Conservation (phyloP, 2,329 filamentous ascomycete genomes). For the Ceratocystis ficicola region DNA sequence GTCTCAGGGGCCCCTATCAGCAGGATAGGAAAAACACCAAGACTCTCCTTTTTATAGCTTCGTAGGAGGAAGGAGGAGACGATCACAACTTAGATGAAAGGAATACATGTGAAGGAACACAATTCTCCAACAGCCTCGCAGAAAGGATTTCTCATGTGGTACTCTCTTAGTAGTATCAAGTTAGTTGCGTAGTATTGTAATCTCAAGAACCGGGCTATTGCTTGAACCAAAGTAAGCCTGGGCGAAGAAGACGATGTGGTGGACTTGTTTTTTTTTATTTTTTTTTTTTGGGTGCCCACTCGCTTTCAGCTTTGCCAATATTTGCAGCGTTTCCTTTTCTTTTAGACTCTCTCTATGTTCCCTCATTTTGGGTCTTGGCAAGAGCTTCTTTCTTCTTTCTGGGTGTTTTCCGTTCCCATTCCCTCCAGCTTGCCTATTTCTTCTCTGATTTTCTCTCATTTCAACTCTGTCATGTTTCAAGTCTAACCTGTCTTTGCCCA, state of each 20-base stretch:
- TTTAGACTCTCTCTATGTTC: too few species aligned
- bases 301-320: neutral
- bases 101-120: neutral
- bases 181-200: neutral
- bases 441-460: neutral
- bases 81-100: too few species aligned
- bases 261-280: neutral
- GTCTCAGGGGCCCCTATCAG: too few species aligned
- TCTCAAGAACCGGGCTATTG: neutral
- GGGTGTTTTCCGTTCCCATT: neutral
- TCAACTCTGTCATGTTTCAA: neutral
- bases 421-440: neutral
- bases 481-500: too few species aligned
- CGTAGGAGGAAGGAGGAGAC: too few species aligned
- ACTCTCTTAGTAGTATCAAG: neutral
- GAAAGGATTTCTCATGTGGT: neutral
- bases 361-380: neutral
- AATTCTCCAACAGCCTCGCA: neutral
- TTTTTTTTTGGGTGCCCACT: neutral
- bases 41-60: too few species aligned
- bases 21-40: too few species aligned
- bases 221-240: neutral
- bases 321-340: neutral
- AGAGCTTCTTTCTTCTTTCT: neutral
- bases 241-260: neutral